Base-by-base conservation (phyloP, 2,329 filamentous ascomycete genomes). In the Keithomyces neogunnii region DNA sequence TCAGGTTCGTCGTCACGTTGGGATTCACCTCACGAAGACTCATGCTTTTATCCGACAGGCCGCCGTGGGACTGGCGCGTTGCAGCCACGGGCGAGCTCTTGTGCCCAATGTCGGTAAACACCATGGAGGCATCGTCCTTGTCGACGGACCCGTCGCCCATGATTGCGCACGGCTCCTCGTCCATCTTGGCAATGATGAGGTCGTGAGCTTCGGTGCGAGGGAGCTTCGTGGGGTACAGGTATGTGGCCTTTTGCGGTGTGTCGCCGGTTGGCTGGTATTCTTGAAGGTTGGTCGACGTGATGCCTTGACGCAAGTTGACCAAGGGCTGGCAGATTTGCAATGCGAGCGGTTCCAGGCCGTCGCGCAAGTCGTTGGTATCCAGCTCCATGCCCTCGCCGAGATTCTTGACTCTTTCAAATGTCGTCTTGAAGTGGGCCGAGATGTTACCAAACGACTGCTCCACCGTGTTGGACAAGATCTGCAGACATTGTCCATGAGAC, bases 221-320 rank as follows among this genome's bases (percentile, higher is more conserved):
- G 1, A 99, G 75, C 2, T 78, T 74, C 1, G 80, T 86, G 0
- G 89, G 88, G 62, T 89, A 96, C n/a, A 81, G 76, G 68, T 97
- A 99, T 49, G 82, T 76, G 32, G 77, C 73, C 69, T 91, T 93
- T 62, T 87, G 82, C 0, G 93, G 93, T 1, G 93, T 97, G 45
- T 86, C 77, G 48, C 93, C 92, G 0, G 93, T 97, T 0, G 88
- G 81, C 38, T 81, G 74, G 66, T 97, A 97, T 64, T 96, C 90
- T 49, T 83, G 77, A 49, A 97, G 75, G 4, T 74, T 68, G 1
- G 84, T 82, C 45, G 69, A 71, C 13, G 77, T 71, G 45, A 96
- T 81, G n/a, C 82, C 78, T 19, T 82, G 75, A 6, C 89, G 82
- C 30, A 99, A 80, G 45, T 83, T 77, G 30, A 75, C 70, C 5